phyloP scores from a whole-genome alignment of 2,329 filamentous ascomycete species.

The Monosporascus sp. region DNA sequence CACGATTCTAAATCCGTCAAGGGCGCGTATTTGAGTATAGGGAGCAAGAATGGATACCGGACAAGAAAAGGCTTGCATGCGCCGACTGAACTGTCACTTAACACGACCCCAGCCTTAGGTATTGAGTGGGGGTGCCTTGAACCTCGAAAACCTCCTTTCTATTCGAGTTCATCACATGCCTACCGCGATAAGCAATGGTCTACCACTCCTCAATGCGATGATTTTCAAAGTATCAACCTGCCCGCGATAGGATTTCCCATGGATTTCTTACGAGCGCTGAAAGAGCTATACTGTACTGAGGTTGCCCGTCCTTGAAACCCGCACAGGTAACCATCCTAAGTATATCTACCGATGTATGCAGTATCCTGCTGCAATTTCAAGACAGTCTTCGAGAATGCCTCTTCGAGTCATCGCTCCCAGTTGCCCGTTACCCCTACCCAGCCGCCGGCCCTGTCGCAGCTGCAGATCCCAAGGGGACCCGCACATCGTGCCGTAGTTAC shows the following conservation, averaged over 20 bases:
- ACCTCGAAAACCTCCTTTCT: too few relatives aligned
- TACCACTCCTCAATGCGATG: too few relatives aligned
- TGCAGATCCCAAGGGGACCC: neutral
- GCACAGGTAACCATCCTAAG: neutral
- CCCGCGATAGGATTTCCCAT: too few relatives aligned
- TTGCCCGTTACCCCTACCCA: neutral
- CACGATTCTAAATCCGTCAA: neutral
- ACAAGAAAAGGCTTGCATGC: too few relatives aligned
- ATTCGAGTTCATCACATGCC: too few relatives aligned
- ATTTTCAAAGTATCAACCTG: too few relatives aligned
- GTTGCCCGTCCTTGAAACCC: neutral
- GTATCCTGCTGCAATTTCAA: neutral
- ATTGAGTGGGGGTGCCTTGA: too few relatives aligned
- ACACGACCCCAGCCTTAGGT: too few relatives aligned
- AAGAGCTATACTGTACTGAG: neutral
- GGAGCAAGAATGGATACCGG: too few relatives aligned
- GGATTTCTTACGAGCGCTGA: too few relatives aligned
- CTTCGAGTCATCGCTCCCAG: neutral
- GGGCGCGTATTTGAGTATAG: neutral
- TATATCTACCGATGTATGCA: neutral
- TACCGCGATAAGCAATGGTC: too few relatives aligned
- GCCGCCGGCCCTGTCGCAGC: neutral
- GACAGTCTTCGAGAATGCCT: neutral
- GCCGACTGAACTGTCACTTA: too few relatives aligned
- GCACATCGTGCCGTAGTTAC: neutral